Evolutionary conservation across 345 rosid species (phyloP), one percentile per base, ranked within the genome.

Genomic region (Boechera divaricarpa): DNA sequence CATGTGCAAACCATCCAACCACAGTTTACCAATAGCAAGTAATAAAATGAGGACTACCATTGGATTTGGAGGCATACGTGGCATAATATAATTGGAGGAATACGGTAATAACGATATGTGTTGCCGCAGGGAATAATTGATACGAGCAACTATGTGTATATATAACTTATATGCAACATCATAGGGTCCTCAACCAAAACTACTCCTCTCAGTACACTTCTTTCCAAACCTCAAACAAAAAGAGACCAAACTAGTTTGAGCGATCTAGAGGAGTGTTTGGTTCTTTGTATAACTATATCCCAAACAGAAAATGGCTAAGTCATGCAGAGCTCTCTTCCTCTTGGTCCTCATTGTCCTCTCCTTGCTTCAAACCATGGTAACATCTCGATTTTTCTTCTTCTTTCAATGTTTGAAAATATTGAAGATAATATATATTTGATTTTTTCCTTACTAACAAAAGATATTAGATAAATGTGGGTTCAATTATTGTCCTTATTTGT

Each of bases 281-380:
- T 78, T 72, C 81, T 47, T 66, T 12, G 66, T 61, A 63, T 70
- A 70, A 31, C 41, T 8, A 18, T 69, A 62, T 54, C 42, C 42
- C 4, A 41, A 77, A 13, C 44, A 15, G 15, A 41, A 70, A 77
- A 88, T 87, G 93, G 90, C 90, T 26, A 90, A 86, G 79, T 78
- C 77, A 4, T 75, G 67, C 71, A 69, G 65, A 61, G 87, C 81
- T 78, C 52, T 82, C 63, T 72, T 88, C 66, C 80, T 90, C 79
- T 44, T 90, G 75, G 83, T 79, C 47, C 91, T 88, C 85, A 48
- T 88, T 79, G 89, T 87, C 80, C 75, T 87, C 66, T 83, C 85
- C 81, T 80, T 87, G 89, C 84, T 90, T 61, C 91, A 90, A 75
- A 77, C 91, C 56, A 33, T 83, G 84, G 96, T 90, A 81, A 57